Percentiles rank a stretch among this genome's conserved stretches.
These are phyloP conservation scores for Plenodomus lindquistii DNA, from an alignment of 2,329 filamentous ascomycete genomes.

Conservation along the genomic window DNA sequence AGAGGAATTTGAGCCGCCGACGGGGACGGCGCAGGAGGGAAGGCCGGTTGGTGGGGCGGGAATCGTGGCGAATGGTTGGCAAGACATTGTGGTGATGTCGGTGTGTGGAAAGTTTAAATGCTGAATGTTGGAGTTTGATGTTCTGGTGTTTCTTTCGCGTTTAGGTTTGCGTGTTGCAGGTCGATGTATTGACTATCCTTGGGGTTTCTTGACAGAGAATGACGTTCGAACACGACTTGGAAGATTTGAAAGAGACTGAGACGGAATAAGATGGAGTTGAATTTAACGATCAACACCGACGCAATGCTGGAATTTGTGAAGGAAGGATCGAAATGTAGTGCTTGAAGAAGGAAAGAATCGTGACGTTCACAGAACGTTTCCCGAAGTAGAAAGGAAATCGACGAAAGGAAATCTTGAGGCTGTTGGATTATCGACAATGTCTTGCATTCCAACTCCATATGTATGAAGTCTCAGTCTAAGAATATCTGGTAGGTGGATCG, in stretches of 20 bases:
- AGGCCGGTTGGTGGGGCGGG: slow-evolving; percentile 27
- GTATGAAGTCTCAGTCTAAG: slow-evolving; percentile 11
- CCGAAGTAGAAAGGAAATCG: slow-evolving; percentile 7
- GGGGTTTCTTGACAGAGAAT: not conserved
- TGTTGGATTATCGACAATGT: slow-evolving; percentile 1
- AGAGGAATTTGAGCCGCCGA: slow-evolving; percentile 32
- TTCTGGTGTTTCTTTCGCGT: not conserved
- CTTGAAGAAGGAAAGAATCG: not conserved
- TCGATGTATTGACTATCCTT: not conserved
- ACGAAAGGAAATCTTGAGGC: slow-evolving; percentile 9
- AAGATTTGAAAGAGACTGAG: not conserved
- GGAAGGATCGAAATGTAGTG: slow-evolving; percentile 3
- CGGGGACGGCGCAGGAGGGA: slow-evolving; percentile 29
- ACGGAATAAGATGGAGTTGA: not conserved
- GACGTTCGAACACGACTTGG: not conserved
- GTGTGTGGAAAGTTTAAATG: not conserved
- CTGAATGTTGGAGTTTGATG: not conserved
- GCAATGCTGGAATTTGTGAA: slow-evolving; percentile 8
- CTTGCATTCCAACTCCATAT: slow-evolving; percentile 10
- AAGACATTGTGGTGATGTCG: slow-evolving; percentile 11
- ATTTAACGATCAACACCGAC: not conserved
- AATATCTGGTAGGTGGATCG: slow-evolving; percentile 9
- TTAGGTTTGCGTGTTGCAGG: too few species aligned
- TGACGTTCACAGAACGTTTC: slow-evolving; percentile 20
- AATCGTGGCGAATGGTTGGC: slow-evolving; percentile 16